Percentiles rank a stretch among this genome's conserved stretches.
Evolutionary conservation across 768 basidiomycete genomes (phyloP).

Genomic region (Boletus huronensis): DNA sequence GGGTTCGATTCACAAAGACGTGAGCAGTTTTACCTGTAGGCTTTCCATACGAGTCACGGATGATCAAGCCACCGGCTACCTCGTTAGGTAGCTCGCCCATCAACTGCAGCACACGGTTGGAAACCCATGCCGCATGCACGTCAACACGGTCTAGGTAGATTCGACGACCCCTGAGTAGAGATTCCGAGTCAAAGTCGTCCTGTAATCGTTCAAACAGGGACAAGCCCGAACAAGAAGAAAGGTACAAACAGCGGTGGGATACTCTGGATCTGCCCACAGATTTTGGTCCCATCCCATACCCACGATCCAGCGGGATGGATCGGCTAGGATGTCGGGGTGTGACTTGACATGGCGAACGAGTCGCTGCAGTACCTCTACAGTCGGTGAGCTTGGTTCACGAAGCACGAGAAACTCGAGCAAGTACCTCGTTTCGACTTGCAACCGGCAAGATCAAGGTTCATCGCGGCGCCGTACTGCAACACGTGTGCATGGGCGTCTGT

Average conservation of each 20-base stretch:
- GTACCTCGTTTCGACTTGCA: conserved; percentile 58
- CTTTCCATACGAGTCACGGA: conserved; percentile 55
- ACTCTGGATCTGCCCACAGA: conserved; percentile 56
- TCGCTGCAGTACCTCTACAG: conserved; percentile 57
- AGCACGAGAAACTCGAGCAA: neutral
- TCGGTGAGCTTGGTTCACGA: neutral
- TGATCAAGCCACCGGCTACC: conserved; percentile 73
- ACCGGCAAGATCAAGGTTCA: conserved; percentile 61
- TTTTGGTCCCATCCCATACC: conserved; percentile 97
- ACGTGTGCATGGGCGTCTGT: conserved; percentile 81
- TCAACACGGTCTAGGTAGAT: conserved; percentile 80
- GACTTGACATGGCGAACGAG: conserved; percentile 56
- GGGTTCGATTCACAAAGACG: neutral
- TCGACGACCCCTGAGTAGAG: conserved; percentile 60
- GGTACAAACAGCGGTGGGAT: conserved; percentile 64
- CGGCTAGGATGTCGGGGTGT: conserved; percentile 52
- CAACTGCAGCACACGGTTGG: conserved; percentile 61
- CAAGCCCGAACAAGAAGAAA: conserved; percentile 18
- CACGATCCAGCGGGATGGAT: conserved; percentile 66
- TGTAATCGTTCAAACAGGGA: conserved; percentile 25
- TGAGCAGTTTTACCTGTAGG: conserved; percentile 55
- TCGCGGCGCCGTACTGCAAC: conserved; percentile 63
- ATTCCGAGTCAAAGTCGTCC: conserved; percentile 72
- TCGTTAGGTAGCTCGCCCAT: conserved; percentile 57
- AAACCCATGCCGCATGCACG: conserved; percentile 86